Evolutionary conservation across 306 rosid genomes (phyloP).

Genomic region (Lablab purpureus): DNA sequence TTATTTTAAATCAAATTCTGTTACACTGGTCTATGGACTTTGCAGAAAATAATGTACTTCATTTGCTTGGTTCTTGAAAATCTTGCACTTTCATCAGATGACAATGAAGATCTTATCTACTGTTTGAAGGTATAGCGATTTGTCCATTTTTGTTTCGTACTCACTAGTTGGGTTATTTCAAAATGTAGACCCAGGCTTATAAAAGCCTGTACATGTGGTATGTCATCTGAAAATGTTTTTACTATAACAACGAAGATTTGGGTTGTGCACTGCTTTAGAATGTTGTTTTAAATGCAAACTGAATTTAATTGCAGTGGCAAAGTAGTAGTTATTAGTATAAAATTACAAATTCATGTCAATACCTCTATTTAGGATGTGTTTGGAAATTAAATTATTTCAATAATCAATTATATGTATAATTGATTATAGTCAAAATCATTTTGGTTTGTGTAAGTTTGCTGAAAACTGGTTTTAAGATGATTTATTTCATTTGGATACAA

Average conservation of each 20-base stretch:
- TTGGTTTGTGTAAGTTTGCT: too few relatives aligned
- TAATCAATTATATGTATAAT: too few relatives aligned
- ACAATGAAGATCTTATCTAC: slow-evolving; percentile 87
- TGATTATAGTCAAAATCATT: too few relatives aligned
- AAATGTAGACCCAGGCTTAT: slow-evolving; percentile 12
- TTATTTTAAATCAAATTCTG: slow-evolving; percentile 38
- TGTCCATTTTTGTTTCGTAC: slow-evolving; percentile 22
- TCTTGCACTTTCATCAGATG: slow-evolving; percentile 85
- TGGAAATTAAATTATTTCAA: too few relatives aligned
- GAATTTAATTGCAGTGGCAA: slow-evolving; percentile 33
- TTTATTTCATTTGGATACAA: too few relatives aligned
- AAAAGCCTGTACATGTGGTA: slow-evolving; percentile 3
- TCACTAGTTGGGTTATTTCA: background rate
- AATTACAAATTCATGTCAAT: slow-evolving; percentile 24
- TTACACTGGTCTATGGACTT: slow-evolving; percentile 46
- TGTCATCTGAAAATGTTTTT: slow-evolving; percentile 14
- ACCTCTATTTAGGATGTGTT: background rate
- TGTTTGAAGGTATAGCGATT: slow-evolving; percentile 78
- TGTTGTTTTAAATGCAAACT: slow-evolving; percentile 29
- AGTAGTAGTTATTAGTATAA: slow-evolving; percentile 14
- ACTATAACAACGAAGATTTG: background rate
- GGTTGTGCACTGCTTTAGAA: slow-evolving; percentile 29
- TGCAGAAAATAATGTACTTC: slow-evolving; percentile 92
- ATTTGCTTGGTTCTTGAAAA: slow-evolving; percentile 83
- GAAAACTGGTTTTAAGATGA: too few relatives aligned